Evolutionary conservation across 768 basidiomycete genomes (phyloP).

Genomic region (Lactarius evosmus): DNA sequence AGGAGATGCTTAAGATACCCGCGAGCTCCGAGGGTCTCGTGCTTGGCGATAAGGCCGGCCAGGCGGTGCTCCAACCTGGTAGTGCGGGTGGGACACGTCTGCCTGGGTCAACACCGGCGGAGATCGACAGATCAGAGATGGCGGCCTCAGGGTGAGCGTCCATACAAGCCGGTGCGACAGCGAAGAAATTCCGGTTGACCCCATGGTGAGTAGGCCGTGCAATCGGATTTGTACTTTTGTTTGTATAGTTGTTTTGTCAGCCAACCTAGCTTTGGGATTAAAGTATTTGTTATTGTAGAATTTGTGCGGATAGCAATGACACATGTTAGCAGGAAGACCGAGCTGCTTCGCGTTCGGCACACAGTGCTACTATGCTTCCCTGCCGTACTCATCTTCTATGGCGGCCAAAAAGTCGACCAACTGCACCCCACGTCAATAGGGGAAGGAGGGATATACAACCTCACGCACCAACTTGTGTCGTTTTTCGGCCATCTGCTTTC

Average conservation of each 20-base stretch:
- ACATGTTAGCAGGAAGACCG: no score
- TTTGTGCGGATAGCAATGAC: background rate
- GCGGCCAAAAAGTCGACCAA: conserved; percentile 60
- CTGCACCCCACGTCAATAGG: conserved; percentile 37
- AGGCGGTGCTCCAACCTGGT: conserved; percentile 34
- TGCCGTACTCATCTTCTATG: conserved; percentile 51
- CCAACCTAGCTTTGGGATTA: background rate
- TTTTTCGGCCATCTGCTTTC: conserved; percentile 61
- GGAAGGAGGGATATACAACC: background rate
- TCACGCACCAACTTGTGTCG: conserved; percentile 65
- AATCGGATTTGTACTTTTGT: background rate
- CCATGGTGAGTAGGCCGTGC: background rate
- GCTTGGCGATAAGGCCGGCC: conserved; percentile 30
- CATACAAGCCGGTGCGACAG: background rate
- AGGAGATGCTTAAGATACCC: conserved; percentile 68
- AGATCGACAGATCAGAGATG: conserved; percentile 10
- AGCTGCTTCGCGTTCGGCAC: background rate
- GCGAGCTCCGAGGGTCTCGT: conserved; percentile 25
- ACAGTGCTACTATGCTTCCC: background rate
- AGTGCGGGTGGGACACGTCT: conserved; percentile 29
- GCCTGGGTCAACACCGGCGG: conserved; percentile 9
- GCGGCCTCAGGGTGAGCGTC: background rate
- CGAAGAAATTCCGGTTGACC: background rate
- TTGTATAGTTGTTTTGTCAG: background rate
- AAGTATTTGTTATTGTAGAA: conserved; percentile 22